A percentile compares a stretch with the other conserved stretches of the same genome.
Evolutionary conservation across 2,329 filamentous ascomycete species (phyloP).

Genomic region (Penicillium sp.): DNA sequence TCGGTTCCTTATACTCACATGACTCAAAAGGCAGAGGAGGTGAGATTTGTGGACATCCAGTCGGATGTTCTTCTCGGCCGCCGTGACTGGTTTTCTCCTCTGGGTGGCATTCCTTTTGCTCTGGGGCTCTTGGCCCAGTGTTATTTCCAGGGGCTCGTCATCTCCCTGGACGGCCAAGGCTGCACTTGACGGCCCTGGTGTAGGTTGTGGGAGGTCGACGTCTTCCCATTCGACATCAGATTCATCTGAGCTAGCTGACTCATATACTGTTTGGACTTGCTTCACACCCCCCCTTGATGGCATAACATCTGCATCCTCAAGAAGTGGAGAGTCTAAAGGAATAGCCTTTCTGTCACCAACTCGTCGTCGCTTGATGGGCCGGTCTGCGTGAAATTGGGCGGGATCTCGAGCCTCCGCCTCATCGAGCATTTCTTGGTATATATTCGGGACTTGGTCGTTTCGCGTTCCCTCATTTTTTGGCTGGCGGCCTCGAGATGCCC

Average conservation of each 20-base stretch:
- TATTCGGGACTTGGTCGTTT: constrained; percentile 37
- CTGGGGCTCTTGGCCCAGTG: constrained; percentile 35
- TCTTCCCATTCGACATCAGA: constrained; percentile 69
- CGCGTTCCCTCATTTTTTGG: constrained; percentile 11
- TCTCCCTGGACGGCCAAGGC: not conserved
- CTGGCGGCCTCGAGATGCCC: constrained; percentile 14
- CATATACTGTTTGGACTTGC: constrained; percentile 39
- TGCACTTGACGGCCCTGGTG: constrained; percentile 26
- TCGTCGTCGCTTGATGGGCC: constrained; percentile 45
- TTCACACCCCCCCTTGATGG: constrained; percentile 11
- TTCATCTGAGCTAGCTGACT: constrained; percentile 56
- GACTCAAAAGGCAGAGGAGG: constrained; percentile 78
- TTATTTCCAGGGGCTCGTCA: not conserved
- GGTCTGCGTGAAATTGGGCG: constrained; percentile 26
- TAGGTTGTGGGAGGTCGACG: constrained; percentile 50
- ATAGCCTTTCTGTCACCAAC: constrained; percentile 32
- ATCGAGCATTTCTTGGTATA: constrained; percentile 49
- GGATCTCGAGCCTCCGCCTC: constrained; percentile 43
- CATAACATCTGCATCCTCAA: constrained; percentile 12
- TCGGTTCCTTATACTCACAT: constrained; percentile 75
- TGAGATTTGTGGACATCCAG: constrained; percentile 85
- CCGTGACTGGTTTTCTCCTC: constrained; percentile 58
- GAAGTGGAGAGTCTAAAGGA: not conserved
- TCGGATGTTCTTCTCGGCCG: constrained; percentile 63
- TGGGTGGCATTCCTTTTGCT: constrained; percentile 28